Evolutionary conservation across 148 eudicot species (phyloP).

Genomic region (Talinum fruticosum): DNA sequence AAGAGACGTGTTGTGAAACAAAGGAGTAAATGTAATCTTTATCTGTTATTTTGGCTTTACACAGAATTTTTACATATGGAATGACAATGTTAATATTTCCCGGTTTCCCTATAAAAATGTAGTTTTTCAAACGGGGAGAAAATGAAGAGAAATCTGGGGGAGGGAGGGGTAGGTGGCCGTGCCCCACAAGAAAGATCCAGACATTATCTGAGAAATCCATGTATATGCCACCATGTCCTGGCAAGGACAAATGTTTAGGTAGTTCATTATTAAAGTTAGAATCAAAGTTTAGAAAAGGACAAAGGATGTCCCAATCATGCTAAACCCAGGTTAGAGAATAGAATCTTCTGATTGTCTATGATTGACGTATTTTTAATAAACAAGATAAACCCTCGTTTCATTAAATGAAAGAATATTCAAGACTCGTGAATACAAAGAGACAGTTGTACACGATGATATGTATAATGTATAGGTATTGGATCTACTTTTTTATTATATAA

Average conservation of each 20-base stretch:
- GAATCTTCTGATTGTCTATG: not conserved
- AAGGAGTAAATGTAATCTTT: too few species aligned
- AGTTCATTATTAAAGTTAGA: slow-evolving; percentile 16
- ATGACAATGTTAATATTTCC: too few species aligned
- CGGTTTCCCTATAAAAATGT: too few species aligned
- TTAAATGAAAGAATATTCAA: slow-evolving; percentile 20
- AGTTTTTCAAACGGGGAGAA: too few species aligned
- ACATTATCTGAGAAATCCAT: slow-evolving; percentile 20
- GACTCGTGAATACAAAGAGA: slow-evolving; percentile 11
- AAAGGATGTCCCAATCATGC: slow-evolving; percentile 25
- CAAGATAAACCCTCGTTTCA: not conserved
- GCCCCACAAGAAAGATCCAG: not conserved
- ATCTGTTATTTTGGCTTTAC: too few species aligned
- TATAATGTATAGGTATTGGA: slow-evolving; percentile 5
- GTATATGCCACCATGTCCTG: slow-evolving; percentile 11
- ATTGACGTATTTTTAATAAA: not conserved
- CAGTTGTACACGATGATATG: slow-evolving; percentile 20
- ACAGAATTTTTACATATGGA: too few species aligned
- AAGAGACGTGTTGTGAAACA: too few species aligned
- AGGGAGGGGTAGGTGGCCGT: not conserved
- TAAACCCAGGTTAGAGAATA: not conserved
- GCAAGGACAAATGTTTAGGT: slow-evolving; percentile 32
- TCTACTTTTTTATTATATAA: not conserved
- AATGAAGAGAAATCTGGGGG: too few species aligned
- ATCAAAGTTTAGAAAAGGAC: slow-evolving; percentile 1